Base-by-base conservation (phyloP, 441 rosid species). In the Hura crepitans region DNA sequence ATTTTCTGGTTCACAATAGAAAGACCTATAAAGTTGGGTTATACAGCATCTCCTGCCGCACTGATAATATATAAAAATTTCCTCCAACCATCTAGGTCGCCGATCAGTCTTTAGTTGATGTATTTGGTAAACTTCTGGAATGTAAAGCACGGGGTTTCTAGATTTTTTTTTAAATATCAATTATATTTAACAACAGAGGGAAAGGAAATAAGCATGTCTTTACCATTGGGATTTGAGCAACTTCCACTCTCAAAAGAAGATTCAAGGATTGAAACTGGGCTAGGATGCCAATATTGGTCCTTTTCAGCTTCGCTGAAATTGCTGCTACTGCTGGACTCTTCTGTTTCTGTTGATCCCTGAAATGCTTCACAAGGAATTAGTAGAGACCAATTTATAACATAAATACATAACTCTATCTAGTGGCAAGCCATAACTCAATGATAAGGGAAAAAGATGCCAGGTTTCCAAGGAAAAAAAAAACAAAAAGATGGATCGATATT, bases 191-290 rank as follows among this genome's bases (percentile, higher is more conserved):
- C 17, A 37, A 57, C 22, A 25, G 33, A 45, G 28, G 31, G 10
- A 39, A 54, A 62, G 27, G 67, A 46, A 66, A 13, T 1, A 18
- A 22, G 58, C n/a, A 45, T 43, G 39, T 14, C 42, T 53, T 59
- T 78, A 85, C 86, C 82, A 20, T 65, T 69, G 42, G 68, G 54
- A 51, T 64, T 66, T 4, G 80, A 75, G 80, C 71, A 81, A 70
- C 78, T 72, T 22, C 62, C 75, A 62, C 66, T 80, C 27, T 25
- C 67, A n/a, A 78, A 55, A 37, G 83, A 80, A 62, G 79, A 77
- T 73, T 85, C 88, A 64, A 79, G 84, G 65, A 72, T 73, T 35
- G 89, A 84, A 82, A 76, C 72, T 3, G 74, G 74, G 62, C 74
- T 65, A 25, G 79, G 74, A 75, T 53, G 68, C 63, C 30, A 74